A percentile compares a stretch with the other conserved stretches of the same genome.
phyloP scores from a whole-genome alignment of 2,329 filamentous ascomycete species.

The Cladophialophora chaetospira region DNA sequence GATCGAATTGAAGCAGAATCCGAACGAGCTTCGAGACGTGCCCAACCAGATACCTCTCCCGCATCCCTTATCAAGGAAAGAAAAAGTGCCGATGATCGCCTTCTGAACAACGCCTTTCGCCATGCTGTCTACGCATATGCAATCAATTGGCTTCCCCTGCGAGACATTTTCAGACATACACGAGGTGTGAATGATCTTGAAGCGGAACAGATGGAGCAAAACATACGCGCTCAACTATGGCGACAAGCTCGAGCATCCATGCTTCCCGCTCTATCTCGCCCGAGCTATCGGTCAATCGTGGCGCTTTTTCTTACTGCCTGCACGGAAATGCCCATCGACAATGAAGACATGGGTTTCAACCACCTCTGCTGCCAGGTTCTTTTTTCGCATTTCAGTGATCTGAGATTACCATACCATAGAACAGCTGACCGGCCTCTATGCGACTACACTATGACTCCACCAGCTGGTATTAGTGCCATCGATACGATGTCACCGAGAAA shows the following conservation, averaged over 20 bases:
- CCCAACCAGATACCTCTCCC: background rate
- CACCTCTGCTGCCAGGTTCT: slow-evolving; percentile 8
- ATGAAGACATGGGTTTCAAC: slow-evolving; percentile 1
- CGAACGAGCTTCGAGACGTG: background rate
- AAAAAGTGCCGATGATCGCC: background rate
- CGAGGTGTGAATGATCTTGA: background rate
- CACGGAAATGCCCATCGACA: slow-evolving; percentile 5
- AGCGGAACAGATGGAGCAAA: slow-evolving; percentile 4
- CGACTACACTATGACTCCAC: background rate
- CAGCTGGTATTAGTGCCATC: background rate
- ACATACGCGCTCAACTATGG: slow-evolving; percentile 7
- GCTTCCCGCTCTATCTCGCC: background rate
- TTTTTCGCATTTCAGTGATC: slow-evolving; percentile 2
- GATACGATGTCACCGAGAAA: background rate
- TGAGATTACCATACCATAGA: background rate
- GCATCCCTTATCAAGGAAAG: background rate
- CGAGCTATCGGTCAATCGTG: slow-evolving; percentile 14
- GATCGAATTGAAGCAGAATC: background rate
- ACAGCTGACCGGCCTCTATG: background rate
- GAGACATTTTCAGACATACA: background rate
- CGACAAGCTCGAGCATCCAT: background rate
- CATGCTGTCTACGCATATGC: slow-evolving; percentile 17
- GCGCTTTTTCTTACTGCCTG: slow-evolving; percentile 4
- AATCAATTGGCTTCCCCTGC: slow-evolving; percentile 6
- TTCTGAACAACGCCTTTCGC: slow-evolving; percentile 8